phyloP scores from a whole-genome alignment of 202 grass and related monocot species.

The Thinopyrum obtusiflorum region DNA sequence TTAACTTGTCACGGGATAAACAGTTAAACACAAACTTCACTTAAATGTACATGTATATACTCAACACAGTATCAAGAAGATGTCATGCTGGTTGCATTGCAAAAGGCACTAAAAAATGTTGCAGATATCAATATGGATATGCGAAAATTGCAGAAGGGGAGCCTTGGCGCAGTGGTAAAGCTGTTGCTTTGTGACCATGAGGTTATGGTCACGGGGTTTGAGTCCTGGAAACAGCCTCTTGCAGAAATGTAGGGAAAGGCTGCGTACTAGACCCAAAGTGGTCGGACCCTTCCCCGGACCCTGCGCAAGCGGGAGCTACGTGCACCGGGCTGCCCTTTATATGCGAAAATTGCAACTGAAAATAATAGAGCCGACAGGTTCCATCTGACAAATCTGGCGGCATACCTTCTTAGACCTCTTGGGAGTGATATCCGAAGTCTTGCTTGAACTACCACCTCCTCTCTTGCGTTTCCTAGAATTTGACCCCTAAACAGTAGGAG shows the following conservation, averaged over 20 bases:
- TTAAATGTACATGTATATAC: not conserved
- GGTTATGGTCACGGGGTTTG: too few relatives aligned
- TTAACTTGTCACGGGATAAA: not conserved
- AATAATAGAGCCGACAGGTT: slow-evolving; percentile 9
- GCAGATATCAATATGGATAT: not conserved
- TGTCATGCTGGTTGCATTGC: not conserved
- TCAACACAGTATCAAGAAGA: not conserved
- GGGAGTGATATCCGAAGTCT: slow-evolving; percentile 43
- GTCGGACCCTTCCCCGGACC: too few relatives aligned
- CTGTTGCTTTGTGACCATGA: too few relatives aligned
- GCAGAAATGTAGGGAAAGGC: too few relatives aligned
- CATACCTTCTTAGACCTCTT: slow-evolving; percentile 75
- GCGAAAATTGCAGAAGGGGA: not conserved
- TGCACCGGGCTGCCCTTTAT: too few relatives aligned
- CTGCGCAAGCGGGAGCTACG: too few relatives aligned
- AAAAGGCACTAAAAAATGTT: slow-evolving; percentile 17
- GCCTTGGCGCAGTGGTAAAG: too few relatives aligned
- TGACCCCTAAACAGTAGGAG: slow-evolving; percentile 43
- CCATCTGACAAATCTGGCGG: slow-evolving; percentile 6
- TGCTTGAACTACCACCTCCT: slow-evolving; percentile 51
- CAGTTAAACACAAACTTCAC: slow-evolving; percentile 27
- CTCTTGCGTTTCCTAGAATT: slow-evolving; percentile 88
- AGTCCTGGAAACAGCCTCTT: too few relatives aligned
- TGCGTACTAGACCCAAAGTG: too few relatives aligned
- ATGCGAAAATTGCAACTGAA: not conserved